phyloP scores from a whole-genome alignment of 306 rosid species.

The Rubus idaeus region DNA sequence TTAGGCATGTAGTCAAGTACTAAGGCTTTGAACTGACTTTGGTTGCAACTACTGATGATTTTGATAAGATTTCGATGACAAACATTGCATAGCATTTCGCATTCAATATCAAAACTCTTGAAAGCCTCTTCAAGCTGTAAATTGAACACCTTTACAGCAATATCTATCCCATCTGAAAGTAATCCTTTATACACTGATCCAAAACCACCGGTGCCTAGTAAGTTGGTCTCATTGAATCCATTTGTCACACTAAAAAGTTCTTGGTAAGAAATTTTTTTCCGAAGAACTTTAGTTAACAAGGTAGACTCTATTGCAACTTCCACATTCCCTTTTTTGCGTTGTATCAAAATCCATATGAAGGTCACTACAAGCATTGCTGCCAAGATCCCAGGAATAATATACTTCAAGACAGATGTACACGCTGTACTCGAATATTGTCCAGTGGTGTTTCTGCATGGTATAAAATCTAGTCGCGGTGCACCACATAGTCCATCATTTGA shows the following conservation, averaged over 20 bases:
- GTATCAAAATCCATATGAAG: too few species aligned
- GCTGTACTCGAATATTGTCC: background rate
- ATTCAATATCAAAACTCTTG: slow-evolving; percentile 18
- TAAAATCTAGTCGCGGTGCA: slow-evolving; percentile 5
- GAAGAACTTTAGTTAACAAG: too few species aligned
- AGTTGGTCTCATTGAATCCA: too few species aligned
- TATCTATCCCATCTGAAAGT: slow-evolving; percentile 13
- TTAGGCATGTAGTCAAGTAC: slow-evolving; percentile 30
- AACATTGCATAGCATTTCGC: slow-evolving; percentile 3
- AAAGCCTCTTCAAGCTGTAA: slow-evolving; percentile 12
- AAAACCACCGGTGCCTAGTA: slow-evolving; percentile 19
- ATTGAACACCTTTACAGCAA: slow-evolving; percentile 31
- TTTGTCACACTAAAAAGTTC: too few species aligned
- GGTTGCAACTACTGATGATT: slow-evolving; percentile 18
- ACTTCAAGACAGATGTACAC: background rate
- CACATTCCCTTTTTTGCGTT: too few species aligned
- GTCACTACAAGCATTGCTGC: background rate
- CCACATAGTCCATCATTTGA: slow-evolving; percentile 27
- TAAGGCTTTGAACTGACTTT: slow-evolving; percentile 15
- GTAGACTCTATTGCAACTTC: too few species aligned
- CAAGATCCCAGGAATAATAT: background rate
- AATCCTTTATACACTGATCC: slow-evolving; percentile 22
- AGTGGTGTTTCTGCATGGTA: slow-evolving; percentile 3
- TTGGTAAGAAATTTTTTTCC: too few species aligned
- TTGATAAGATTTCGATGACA: slow-evolving; percentile 30